Percentiles rank a stretch among this genome's conserved stretches.
phyloP scores from a whole-genome alignment of 1,284 basidiomycete genomes.

The Ganoderma boninense region DNA sequence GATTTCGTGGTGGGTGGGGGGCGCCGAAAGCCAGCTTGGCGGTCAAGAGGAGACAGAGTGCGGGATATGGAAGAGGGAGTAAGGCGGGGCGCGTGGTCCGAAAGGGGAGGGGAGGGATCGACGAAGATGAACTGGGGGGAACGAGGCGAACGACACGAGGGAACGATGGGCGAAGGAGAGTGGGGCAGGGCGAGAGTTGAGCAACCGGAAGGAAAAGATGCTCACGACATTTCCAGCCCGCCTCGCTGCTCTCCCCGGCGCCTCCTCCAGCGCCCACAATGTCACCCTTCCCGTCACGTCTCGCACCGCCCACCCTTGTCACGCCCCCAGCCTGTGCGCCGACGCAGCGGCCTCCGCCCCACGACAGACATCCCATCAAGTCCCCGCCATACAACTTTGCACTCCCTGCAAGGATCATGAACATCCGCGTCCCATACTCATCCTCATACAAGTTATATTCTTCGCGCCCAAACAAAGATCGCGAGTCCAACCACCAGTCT shows the following conservation, averaged over 20 bases:
- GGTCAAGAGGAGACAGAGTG: constrained; percentile 1
- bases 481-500: neutral
- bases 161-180: constrained; percentile 9
- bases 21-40: constrained; percentile 31
- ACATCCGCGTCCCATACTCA: too few relatives aligned
- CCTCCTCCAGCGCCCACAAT: neutral
- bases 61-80: constrained; percentile 5
- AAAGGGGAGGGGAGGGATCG: neutral
- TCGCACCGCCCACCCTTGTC: neutral
- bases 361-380: too few relatives aligned
- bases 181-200: neutral
- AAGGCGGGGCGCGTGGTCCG: neutral
- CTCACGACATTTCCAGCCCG: neutral
- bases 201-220: constrained; percentile 6
- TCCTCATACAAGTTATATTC: neutral
- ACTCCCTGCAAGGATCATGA: too few relatives aligned
- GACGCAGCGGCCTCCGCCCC: neutral
- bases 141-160: constrained; percentile 8
- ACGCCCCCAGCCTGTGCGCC: neutral
- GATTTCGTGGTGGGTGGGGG: constrained; percentile 5
- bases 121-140: constrained; percentile 13
- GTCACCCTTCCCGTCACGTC: neutral
- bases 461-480: neutral
- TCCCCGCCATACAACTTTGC: too few relatives aligned
- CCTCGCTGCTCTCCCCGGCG: neutral